Evolutionary conservation across 345 rosid genomes (phyloP), one percentile per base, ranked within the genome.

Genomic region (Psidium friedrichsthalianum): DNA sequence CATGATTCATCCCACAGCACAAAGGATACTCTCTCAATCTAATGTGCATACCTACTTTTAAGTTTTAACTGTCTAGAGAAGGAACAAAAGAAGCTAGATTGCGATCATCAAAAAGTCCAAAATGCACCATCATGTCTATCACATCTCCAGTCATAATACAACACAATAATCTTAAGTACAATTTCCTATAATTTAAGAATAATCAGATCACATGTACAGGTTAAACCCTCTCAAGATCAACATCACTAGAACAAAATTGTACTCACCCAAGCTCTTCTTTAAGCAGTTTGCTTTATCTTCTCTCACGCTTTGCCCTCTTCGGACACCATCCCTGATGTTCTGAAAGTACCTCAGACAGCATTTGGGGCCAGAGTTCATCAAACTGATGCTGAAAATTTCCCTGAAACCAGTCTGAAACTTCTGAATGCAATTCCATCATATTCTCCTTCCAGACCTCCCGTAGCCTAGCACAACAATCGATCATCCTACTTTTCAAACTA

Each of bases 371-470:
- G 59, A 95, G 90, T 59, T 74, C 90, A 56, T 87, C 92, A 84
- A 94, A 93, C 82, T 89, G 86, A 74, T 82, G 22, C 8, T 87
- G 91, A 85, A 90, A 93, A 82, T 90, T 88, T 86, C 90, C 91
- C 90, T 92, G 94, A 93, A 96, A 96, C 96, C 99, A 96, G 82
- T 86, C 90, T 83, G 87, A 44, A 84, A 96, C 91, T 88, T 95
- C 98, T 0, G 87, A 55, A 83, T 91, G 84, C 84, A 96, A 87
- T 85, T 87, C 90, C 55, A 53, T 85, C 0, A 95, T 88, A 83
- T 94, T 90, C 56, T 88, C 88, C 53, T 89, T 84, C 98, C 96
- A 96, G 13, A 59, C 85, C 84, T 91, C 87, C 86, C 92, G 92
- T 85, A 96, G 87, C 86, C 42, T 90, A 32, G 86, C 86, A 51